Evolutionary conservation across 75 land plant species (phyloP), one percentile per base, ranked within the genome.

Genomic region (Picea sitchensis): DNA sequence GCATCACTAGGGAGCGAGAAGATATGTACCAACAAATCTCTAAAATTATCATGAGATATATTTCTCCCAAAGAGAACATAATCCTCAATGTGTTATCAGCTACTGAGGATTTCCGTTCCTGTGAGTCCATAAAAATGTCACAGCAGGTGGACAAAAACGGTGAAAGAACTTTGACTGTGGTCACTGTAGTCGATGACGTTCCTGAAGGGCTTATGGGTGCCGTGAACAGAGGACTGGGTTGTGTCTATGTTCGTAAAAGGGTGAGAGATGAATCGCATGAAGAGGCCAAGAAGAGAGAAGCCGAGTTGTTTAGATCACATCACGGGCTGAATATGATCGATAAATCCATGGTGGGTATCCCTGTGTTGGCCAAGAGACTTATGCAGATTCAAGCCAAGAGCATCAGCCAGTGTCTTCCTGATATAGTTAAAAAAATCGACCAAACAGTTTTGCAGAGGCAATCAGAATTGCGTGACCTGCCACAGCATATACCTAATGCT

Each of bases 81-180:
- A 92, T 92, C 58, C 77, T 92, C n/a, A 92, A 92, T 72, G 92
- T 90, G 3, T 62, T 92, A 2, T 90, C 90, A 0, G 92, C 92
- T 0, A 69, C 81, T 59, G 92, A 90, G 32, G 34, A 92, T 88
- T 61, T 61, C 64, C 64, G 0, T 18, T 6, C 15, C 1, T 18
- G 7, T 18, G 64, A 61, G 64, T 61, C 64, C 21, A 61, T 18
- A 58, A 73, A 82, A 47, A 90, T 91, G 92, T 90, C 93, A 14
- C 87, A 85, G 84, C 36, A 32, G 58, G 88, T 86, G 30, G 93
- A 89, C 72, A 57, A 47, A 32, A 65, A 79, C 7, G 91, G 91
- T 7, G 65, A 82, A 75, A 79, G 94, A 60, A 92, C 94, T 13
- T 58, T 92, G 14, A 83, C 83, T 1, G 90, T 92, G 76, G 63